phyloP scores from a whole-genome alignment of 177 flowering plant genomes.

The Vitis hybrid region DNA sequence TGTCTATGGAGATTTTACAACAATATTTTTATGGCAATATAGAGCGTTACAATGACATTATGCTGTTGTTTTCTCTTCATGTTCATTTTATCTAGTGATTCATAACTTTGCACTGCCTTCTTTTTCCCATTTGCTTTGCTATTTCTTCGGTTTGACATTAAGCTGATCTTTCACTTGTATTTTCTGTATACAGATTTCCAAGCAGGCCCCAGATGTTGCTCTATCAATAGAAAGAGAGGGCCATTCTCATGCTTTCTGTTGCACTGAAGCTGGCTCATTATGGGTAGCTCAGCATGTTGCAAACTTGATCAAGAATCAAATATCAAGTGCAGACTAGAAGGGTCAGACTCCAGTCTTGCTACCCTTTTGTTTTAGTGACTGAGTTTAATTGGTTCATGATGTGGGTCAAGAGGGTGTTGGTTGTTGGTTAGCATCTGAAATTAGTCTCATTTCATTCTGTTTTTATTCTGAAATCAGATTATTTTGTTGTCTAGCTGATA shows the following conservation, averaged over 20 bases:
- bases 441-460: not conserved
- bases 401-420: too few species aligned
- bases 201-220: conserved; percentile 48
- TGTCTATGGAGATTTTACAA: not conserved
- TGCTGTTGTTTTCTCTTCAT: not conserved
- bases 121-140: not conserved
- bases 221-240: conserved; percentile 76
- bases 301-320: conserved; percentile 45
- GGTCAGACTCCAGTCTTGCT: conserved; percentile 8
- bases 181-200: conserved; percentile 52
- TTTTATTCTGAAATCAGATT: not conserved
- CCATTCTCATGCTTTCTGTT: conserved; percentile 71
- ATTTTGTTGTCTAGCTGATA: not conserved
- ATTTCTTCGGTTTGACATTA: not conserved
- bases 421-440: too few species aligned
- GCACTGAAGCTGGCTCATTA: conserved; percentile 75
- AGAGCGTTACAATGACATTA: not conserved
- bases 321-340: conserved; percentile 15
- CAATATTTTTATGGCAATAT: not conserved
- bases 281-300: conserved; percentile 88
- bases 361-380: too few species aligned
- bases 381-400: too few species aligned
- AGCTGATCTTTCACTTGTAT: not conserved
- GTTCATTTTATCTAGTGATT: not conserved
- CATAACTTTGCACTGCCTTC: too few species aligned